These are phyloP conservation scores for Fusarium decemcellulare DNA, from an alignment of 2,329 filamentous ascomycete species.

Conservation along the genomic window DNA sequence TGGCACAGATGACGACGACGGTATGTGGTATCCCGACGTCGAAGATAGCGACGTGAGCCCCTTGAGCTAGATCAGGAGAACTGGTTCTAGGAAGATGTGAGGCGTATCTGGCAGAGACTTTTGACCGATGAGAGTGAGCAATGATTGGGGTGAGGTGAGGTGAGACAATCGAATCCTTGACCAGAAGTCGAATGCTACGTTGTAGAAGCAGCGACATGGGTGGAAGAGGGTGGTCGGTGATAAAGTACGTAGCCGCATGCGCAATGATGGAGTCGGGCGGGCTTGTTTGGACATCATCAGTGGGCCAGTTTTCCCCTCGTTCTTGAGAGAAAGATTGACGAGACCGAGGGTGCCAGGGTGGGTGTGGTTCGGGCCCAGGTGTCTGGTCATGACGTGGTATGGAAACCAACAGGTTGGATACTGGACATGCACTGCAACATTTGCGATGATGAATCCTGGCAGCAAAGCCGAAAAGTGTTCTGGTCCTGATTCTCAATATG, in stretches of 20 bases:
- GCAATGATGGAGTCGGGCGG: neutral
- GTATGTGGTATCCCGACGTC: too few relatives aligned
- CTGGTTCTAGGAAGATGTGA: too few relatives aligned
- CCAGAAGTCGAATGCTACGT: neutral
- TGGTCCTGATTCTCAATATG: too few relatives aligned
- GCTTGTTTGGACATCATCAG: neutral
- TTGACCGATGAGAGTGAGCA: too few relatives aligned
- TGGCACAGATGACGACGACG: too few relatives aligned
- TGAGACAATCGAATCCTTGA: neutral
- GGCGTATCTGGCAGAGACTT: too few relatives aligned
- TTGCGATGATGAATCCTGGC: neutral
- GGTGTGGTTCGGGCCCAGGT: slow-evolving; percentile 1
- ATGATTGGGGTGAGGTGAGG: neutral
- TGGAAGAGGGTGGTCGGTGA: neutral
- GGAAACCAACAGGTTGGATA: neutral
- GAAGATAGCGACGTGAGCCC: too few relatives aligned
- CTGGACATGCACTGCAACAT: slow-evolving; percentile 6
- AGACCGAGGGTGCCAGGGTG: neutral
- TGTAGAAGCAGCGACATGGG: slow-evolving; percentile 1
- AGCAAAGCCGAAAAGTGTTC: too few relatives aligned
- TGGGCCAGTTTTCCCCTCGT: neutral
- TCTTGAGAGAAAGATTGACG: neutral
- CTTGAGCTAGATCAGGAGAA: too few relatives aligned
- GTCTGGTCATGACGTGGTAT: neutral
- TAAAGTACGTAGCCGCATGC: slow-evolving; percentile 8